phyloP scores from a whole-genome alignment of 108 stramenopile species.

The Aureococcus anophagefferens region DNA sequence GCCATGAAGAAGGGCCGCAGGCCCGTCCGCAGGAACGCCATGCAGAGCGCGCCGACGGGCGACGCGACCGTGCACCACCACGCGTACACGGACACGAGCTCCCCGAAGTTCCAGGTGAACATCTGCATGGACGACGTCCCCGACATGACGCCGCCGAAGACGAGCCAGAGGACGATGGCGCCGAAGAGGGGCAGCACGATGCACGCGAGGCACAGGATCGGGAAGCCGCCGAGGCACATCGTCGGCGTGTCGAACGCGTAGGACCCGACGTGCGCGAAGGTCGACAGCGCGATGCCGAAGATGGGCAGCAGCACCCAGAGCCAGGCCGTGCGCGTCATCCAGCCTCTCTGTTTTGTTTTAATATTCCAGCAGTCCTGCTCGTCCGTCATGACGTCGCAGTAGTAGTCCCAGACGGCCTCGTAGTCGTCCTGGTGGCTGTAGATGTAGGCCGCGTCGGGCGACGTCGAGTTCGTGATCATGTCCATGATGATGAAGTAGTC shows the following conservation, averaged over 20 bases:
- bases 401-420: too few relatives aligned
- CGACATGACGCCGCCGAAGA: not conserved
- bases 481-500: too few relatives aligned
- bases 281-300: not conserved
- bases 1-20: too few relatives aligned
- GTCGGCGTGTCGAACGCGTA: not conserved
- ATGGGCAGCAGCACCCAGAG: not conserved
- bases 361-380: too few relatives aligned
- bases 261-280: not conserved
- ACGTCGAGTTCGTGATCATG: too few relatives aligned
- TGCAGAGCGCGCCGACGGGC: not conserved
- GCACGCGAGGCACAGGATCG: not conserved
- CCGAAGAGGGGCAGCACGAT: not conserved
- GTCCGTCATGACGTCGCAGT: too few relatives aligned
- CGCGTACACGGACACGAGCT: not conserved
- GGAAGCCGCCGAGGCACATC: not conserved
- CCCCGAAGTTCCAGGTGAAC: not conserved
- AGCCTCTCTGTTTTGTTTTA: too few relatives aligned
- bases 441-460: too few relatives aligned
- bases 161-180: not conserved
- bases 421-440: too few relatives aligned
- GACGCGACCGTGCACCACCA: not conserved
- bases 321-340: too few relatives aligned
- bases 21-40: not conserved
- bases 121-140: too few relatives aligned